A percentile compares a stretch with the other conserved stretches of the same genome.
phyloP scores from a whole-genome alignment of 2,329 filamentous ascomycete genomes.

The Fusarium camptoceras region DNA sequence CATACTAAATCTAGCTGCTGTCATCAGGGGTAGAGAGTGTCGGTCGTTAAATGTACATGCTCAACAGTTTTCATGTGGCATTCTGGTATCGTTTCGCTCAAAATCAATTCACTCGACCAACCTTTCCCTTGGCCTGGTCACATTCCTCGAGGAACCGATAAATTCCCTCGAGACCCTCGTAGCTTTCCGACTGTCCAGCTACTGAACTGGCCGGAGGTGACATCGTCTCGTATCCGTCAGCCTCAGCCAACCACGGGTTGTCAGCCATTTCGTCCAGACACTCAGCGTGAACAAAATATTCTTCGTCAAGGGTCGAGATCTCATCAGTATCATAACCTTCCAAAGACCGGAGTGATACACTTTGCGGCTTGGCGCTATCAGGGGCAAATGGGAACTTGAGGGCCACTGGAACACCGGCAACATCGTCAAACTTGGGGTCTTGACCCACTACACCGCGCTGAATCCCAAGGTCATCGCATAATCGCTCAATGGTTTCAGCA shows the following conservation, averaged over 20 bases:
- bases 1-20: conserved; percentile 35
- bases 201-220: conserved; percentile 60
- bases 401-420: conserved; percentile 76
- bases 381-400: conserved; percentile 90
- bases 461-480: conserved; percentile 90
- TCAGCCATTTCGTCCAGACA: conserved; percentile 58
- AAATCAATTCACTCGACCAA: conserved; percentile 46
- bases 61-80: conserved; percentile 15
- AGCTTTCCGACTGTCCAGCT: conserved; percentile 60
- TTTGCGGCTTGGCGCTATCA: conserved; percentile 56
- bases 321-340: conserved; percentile 57
- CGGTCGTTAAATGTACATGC: conserved; percentile 37
- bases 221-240: conserved; percentile 63
- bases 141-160: conserved; percentile 70
- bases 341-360: conserved; percentile 61
- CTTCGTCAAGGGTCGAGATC: conserved; percentile 50
- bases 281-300: conserved; percentile 54
- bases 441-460: conserved; percentile 82
- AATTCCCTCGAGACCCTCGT: conserved; percentile 68
- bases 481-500: conserved; percentile 79
- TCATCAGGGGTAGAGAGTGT: conserved; percentile 43
- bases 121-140: conserved; percentile 56
- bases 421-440: conserved; percentile 77
- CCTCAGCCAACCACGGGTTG: conserved; percentile 62
- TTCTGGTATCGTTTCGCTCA: conserved; percentile 38